Base-by-base conservation (phyloP, 2,329 filamentous ascomycete species). In the Hypoxylon sp. region DNA sequence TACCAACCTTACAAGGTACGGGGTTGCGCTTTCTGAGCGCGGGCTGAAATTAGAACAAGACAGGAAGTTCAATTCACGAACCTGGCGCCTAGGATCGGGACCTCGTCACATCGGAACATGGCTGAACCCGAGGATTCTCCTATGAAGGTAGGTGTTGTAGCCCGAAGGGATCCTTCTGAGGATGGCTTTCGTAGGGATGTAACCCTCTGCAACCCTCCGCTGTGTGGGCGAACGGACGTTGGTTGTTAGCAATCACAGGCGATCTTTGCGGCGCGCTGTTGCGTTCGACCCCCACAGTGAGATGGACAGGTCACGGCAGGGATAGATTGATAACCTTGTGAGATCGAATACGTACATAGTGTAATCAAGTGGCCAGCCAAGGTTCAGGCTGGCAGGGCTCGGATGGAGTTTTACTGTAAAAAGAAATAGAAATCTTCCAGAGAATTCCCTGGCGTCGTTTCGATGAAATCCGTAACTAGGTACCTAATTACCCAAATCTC, bases 361-460 rank as follows among this genome's bases (percentile, higher is more conserved):
- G n/a, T n/a, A 65, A 65, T 66, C 61, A 69, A 63, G 59, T 67
- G 45, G 53, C 46, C 34, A 29, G 61, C 63, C 64, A 57, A 64
- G 60, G 57, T 60, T 50, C 48, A 59, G 55, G 51, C 64, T 54
- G 54, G 52, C 55, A 66, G 62, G 64, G 61, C 57, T 61, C 60
- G 61, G 69, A 63, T 67, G 57, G 62, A 63, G 61, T 57, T 68
- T 68, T 66, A 68, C 60, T 67, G 67, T 55, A 66, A 68, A 67
- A 62, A 61, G 55, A 67, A 68, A 70, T 68, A 51, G 67, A 70
- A 71, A 70, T 67, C 69, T 70, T 70, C 69, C 67, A 71, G 65
- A 70, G 62, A 63, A 63, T 68, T 70, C 65, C 64, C 60, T 70
- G 57, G 51, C 54, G 37, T 61, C 27, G 66, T 56, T 67, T 65